phyloP scores from a whole-genome alignment of 441 rosid species.

The Cnidoscolus chayamansa region DNA sequence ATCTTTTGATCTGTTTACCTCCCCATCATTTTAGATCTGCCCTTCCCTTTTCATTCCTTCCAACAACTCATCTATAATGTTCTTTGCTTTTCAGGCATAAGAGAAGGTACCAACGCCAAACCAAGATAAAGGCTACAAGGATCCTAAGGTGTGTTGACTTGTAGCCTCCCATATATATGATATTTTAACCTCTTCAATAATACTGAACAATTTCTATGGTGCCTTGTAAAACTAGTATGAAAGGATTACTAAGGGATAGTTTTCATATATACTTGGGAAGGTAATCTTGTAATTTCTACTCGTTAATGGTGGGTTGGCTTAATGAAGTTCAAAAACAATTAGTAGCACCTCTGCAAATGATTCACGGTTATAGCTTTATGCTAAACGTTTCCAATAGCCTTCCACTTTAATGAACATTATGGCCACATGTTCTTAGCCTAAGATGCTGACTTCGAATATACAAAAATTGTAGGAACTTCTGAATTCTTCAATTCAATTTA shows the following conservation, averaged over 20 bases:
- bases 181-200: not conserved
- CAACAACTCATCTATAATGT: too few species aligned
- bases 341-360: not conserved
- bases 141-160: too few species aligned
- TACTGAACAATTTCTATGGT: not conserved
- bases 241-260: not conserved
- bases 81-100: not conserved
- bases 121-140: not conserved
- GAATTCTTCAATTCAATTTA: constrained; percentile 4
- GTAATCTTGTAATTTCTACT: not conserved
- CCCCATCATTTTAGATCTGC: too few species aligned
- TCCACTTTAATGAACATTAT: not conserved
- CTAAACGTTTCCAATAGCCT: not conserved
- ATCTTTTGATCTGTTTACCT: too few species aligned
- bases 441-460: not conserved
- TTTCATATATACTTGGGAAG: too few species aligned
- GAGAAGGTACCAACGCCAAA: not conserved
- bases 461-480: not conserved
- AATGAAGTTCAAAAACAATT: not conserved
- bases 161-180: not conserved
- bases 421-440: not conserved
- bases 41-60: too few species aligned
- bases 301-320: not conserved
- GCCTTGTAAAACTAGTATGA: not conserved
- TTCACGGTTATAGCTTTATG: not conserved